Conservation (phyloP, 768 basidiomycete species). For the Paxillus rubicundulus region DNA sequence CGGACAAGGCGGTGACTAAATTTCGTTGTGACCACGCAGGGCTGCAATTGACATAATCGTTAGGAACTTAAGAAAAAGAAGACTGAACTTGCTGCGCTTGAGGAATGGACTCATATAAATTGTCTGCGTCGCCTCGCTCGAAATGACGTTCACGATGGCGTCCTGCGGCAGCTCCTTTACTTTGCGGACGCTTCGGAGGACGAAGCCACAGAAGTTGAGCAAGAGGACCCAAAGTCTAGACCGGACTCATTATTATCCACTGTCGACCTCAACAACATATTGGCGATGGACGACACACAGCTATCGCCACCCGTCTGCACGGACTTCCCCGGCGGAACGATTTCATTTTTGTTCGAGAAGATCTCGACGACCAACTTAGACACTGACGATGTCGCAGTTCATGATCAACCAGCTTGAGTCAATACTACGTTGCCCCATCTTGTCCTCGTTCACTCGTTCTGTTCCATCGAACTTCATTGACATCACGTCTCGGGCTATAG, state of each 20-base stretch:
- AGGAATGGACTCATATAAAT: slow-evolving; percentile 84
- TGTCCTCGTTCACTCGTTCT: neutral
- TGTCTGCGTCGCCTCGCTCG: slow-evolving; percentile 49
- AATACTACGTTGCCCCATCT: neutral
- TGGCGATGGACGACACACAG: slow-evolving; percentile 32
- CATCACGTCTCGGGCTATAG: neutral
- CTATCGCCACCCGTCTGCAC: slow-evolving; percentile 42
- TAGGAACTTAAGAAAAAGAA: slow-evolving; percentile 71
- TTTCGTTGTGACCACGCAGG: neutral
- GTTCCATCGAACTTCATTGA: neutral
- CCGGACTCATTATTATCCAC: slow-evolving; percentile 36
- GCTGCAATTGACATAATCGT: neutral
- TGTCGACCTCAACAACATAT: slow-evolving; percentile 49
- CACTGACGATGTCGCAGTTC: neutral
- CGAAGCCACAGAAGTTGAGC: slow-evolving; percentile 10
- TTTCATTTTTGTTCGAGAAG: slow-evolving; percentile 77
- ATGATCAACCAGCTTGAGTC: slow-evolving; percentile 1
- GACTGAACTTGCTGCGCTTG: slow-evolving; percentile 64
- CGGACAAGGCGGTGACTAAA: slow-evolving; percentile 51
- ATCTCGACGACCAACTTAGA: slow-evolving; percentile 29
- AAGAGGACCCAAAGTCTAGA: slow-evolving; percentile 23
- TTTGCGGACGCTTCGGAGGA: slow-evolving; percentile 14
- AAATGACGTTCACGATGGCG: slow-evolving; percentile 59
- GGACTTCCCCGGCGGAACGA: slow-evolving; percentile 59
- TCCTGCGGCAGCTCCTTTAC: slow-evolving; percentile 51